Percentiles rank a stretch among this genome's conserved stretches.
Conservation (phyloP, 2,329 filamentous ascomycete species). For the Ophiostoma sp. region DNA sequence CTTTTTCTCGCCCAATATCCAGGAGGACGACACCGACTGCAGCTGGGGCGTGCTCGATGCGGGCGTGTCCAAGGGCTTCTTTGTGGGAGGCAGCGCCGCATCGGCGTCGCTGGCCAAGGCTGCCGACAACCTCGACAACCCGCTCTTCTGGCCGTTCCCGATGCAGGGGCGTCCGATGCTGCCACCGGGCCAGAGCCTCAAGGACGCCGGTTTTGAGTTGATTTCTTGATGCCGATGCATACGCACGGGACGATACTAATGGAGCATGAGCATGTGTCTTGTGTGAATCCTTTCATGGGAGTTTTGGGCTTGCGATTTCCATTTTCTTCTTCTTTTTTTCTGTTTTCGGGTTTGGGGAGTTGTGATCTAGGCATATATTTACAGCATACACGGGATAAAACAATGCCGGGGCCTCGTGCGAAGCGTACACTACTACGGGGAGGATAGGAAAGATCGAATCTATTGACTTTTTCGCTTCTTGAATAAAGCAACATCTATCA, state of each 20-base stretch:
- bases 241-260: neutral
- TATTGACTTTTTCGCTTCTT: too few species aligned
- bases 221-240: neutral
- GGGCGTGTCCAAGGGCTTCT: slow-evolving; percentile 13
- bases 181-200: slow-evolving; percentile 42
- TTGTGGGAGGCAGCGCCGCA: slow-evolving; percentile 12
- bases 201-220: slow-evolving; percentile 47
- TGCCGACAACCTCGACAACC: slow-evolving; percentile 44
- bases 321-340: too few species aligned
- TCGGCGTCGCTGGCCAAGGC: slow-evolving; percentile 22
- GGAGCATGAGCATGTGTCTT: neutral
- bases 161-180: slow-evolving; percentile 55
- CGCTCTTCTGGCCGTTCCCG: slow-evolving; percentile 56
- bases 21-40: slow-evolving; percentile 30
- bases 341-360: too few species aligned
- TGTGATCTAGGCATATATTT: neutral
- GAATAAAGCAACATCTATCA: too few species aligned
- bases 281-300: too few species aligned
- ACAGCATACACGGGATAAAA: neutral
- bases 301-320: too few species aligned
- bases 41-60: slow-evolving; percentile 37
- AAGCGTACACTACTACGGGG: neutral
- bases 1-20: slow-evolving; percentile 48
- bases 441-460: neutral
- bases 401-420: neutral